Percentiles rank a stretch among this genome's conserved stretches.
Conservation (phyloP, 2,329 filamentous ascomycete genomes). For the Ascochyta pisi region DNA sequence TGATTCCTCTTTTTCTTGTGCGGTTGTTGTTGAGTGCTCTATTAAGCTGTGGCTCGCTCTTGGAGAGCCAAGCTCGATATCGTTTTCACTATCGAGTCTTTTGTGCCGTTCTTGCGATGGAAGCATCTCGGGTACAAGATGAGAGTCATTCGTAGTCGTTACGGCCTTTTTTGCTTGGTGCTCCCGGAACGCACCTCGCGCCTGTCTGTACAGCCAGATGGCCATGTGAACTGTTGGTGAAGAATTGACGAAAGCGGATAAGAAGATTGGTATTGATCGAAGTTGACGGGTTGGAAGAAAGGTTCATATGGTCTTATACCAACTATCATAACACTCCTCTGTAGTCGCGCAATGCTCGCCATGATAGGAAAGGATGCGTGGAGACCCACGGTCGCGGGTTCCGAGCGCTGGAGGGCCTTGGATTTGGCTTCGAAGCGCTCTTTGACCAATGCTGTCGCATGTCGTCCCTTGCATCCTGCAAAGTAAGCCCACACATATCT, state of each 20-base stretch:
- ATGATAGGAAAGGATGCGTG: conserved; percentile 2
- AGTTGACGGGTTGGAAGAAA: neutral
- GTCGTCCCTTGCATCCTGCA: neutral
- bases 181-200: conserved; percentile 32
- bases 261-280: neutral
- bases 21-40: conserved; percentile 8
- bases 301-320: neutral
- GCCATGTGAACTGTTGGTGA: conserved; percentile 2
- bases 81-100: neutral
- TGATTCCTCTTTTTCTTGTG: conserved; percentile 20
- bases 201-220: conserved; percentile 34
- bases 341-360: conserved; percentile 1
- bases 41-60: conserved; percentile 2
- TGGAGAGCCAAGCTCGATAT: conserved; percentile 3
- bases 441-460: neutral
- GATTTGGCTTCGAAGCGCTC: neutral
- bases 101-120: conserved; percentile 2
- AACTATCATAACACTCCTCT: neutral
- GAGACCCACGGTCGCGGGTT: neutral
- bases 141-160: conserved; percentile 32
- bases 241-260: neutral
- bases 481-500: neutral
- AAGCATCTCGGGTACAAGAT: conserved; percentile 30
- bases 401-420: neutral
- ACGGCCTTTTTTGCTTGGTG: conserved; percentile 29